A percentile compares a stretch with the other conserved stretches of the same genome.
Evolutionary conservation across 805 yeast species (phyloP).

Genomic region (Komagataella ulmi): DNA sequence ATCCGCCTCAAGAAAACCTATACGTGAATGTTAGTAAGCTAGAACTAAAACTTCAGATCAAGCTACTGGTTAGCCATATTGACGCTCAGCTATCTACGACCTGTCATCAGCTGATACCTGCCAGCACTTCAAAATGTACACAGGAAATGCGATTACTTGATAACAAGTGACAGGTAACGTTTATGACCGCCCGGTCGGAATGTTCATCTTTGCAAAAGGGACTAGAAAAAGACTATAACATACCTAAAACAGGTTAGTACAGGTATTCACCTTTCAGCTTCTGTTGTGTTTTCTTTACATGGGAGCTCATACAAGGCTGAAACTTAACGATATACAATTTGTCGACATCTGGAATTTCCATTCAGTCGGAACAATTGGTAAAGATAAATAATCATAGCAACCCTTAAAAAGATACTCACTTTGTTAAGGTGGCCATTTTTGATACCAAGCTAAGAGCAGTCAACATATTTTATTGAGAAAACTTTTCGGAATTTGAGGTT

Average conservation of each 20-base stretch:
- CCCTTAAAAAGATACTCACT: neutral
- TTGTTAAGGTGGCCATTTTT: neutral
- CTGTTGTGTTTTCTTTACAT: neutral
- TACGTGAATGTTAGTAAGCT: neutral
- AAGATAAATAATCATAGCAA: slow-evolving; percentile 35
- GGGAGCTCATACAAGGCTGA: slow-evolving; percentile 47
- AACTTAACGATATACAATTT: slow-evolving; percentile 44
- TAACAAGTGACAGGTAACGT: slow-evolving; percentile 17
- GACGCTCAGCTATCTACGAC: slow-evolving; percentile 17
- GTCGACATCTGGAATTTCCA: slow-evolving; percentile 27
- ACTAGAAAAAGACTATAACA: neutral
- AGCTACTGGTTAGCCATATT: neutral
- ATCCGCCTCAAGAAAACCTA: neutral
- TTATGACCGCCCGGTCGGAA: slow-evolving; percentile 43
- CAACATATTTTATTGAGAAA: neutral
- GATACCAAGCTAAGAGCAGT: neutral
- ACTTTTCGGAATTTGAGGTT: neutral
- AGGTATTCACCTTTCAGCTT: neutral
- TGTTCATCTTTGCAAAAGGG: slow-evolving; percentile 2
- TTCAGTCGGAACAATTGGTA: slow-evolving; percentile 55
- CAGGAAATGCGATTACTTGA: slow-evolving; percentile 34
- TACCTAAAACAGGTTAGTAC: neutral
- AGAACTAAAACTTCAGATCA: neutral
- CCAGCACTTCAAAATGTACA: slow-evolving; percentile 39
- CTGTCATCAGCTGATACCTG: slow-evolving; percentile 36